These are phyloP conservation scores for Boletus subcaerulescens DNA, from an alignment of 768 basidiomycete species.

Conservation along the genomic window DNA sequence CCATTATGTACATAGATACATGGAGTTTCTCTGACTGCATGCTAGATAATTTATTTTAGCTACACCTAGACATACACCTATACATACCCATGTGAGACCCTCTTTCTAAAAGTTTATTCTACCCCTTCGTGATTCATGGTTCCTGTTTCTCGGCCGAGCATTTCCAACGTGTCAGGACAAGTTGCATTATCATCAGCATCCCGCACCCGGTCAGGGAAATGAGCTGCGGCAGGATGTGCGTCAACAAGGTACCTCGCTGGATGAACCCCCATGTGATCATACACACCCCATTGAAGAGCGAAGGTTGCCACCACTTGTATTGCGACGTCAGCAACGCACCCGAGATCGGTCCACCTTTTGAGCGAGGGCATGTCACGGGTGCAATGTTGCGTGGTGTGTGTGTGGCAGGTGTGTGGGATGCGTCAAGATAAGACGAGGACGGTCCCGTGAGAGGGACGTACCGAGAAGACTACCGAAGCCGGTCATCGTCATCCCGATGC, in stretches of 20 bases:
- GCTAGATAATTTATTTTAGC: not conserved
- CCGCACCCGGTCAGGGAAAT: constrained; percentile 2
- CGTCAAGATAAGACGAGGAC: not conserved
- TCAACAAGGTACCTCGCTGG: not conserved
- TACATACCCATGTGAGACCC: no score
- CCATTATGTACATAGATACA: not conserved
- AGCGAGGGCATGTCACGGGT: not conserved
- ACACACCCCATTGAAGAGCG: constrained; percentile 48
- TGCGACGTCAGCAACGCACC: constrained; percentile 51
- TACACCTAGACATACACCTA: not conserved
- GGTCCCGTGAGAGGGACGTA: constrained; percentile 6
- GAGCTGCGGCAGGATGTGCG: not conserved
- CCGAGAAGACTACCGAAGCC: constrained; percentile 21
- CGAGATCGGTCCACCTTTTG: constrained; percentile 51
- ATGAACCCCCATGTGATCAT: not conserved
- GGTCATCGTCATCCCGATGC: constrained; percentile 8
- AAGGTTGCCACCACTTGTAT: constrained; percentile 56
- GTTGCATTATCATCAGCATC: constrained; percentile 6
- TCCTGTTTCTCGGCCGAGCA: not conserved
- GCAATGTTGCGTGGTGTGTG: no score
- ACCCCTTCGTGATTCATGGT: not conserved
- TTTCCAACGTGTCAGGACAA: constrained; percentile 2
- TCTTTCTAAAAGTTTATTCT: no score
- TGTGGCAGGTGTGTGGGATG: no score
- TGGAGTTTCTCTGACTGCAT: not conserved